Evolutionary conservation across 169 alveolate genomes (phyloP), one percentile per base, ranked within the genome.

Genomic region (Eimeria sp.): DNA sequence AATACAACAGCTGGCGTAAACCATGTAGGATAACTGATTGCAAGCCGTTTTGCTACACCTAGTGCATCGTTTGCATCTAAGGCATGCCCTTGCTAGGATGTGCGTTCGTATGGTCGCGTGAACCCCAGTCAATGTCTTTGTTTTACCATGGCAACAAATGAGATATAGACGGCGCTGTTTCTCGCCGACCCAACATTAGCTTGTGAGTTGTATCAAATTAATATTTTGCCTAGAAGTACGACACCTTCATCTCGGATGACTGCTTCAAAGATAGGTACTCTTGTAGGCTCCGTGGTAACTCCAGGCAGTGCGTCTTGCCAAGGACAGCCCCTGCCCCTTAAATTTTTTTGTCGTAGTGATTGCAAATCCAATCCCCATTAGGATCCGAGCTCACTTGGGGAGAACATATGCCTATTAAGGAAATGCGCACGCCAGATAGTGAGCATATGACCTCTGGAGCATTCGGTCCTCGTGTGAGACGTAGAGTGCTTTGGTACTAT

Each of bases 291-390:
- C 18, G 37, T 18, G 54, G 83, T 8, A 18, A 74, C 83, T n/a
- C 83, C 54, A 74, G 83, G 83, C 83, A 74, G 83, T 74, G 58
- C 54, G 83, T 16, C 54, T 40, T 40, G 30, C 33, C 43, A 3
- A 40, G 54, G 58, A 74, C 58, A 40, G 83, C 30, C 10, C 2
- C 33, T 40, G 83, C 83, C 33, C 13, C 16, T 33, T 9, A n/a
- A n/a, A n/a, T 40, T 2, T 37, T 74, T 40, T 74, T 74, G 83
- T 74, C 40, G 14, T 37, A 40, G 54, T 37, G 58, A 74, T 13
- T 18, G 83, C 54, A 18, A 0, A 18, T 20, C 54, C 27, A 56
- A 74, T 74, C 30, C 43, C 2, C n/a, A 8, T 33, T 74, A 14
- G 33, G 54, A 18, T 6, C 0, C 54, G 58, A 16, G 83, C 83